A percentile compares a stretch with the other conserved stretches of the same genome.
Evolutionary conservation across 2,329 filamentous ascomycete genomes (phyloP).

Genomic region (Pseudocercospora fuligena): DNA sequence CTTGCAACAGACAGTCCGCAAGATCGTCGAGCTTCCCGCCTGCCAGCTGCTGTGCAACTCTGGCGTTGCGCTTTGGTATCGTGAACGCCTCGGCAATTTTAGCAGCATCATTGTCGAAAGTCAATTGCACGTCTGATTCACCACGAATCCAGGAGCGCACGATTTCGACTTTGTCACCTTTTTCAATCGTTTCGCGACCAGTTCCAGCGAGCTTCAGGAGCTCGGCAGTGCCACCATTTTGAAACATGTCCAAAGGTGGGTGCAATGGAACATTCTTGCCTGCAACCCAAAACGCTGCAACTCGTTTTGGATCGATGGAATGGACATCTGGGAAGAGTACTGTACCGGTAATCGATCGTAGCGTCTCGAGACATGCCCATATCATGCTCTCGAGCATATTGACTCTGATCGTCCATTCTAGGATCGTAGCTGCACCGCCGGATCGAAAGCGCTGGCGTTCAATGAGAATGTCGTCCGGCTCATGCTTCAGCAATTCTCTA

Average conservation of each 20-base stretch:
- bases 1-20: conserved; percentile 79
- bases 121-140: conserved; percentile 30
- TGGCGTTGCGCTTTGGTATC: conserved; percentile 21
- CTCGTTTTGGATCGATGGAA: conserved; percentile 59
- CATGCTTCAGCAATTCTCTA: conserved; percentile 54
- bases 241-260: conserved; percentile 19
- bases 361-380: conserved; percentile 68
- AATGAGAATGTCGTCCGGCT: conserved; percentile 73
- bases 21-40: conserved; percentile 76
- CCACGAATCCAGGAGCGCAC: conserved; percentile 59
- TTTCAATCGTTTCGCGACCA: conserved; percentile 47
- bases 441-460: conserved; percentile 69
- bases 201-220: conserved; percentile 15
- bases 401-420: conserved; percentile 82
- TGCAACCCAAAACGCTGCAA: conserved; percentile 61
- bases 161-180: conserved; percentile 68
- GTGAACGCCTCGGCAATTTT: conserved; percentile 44
- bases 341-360: conserved; percentile 48
- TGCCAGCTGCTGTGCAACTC: conserved; percentile 31
- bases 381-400: conserved; percentile 84
- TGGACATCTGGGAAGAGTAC: conserved; percentile 47
- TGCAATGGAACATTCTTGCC: conserved; percentile 5
- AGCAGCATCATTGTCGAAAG: conserved; percentile 43
- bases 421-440: conserved; percentile 66
- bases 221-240: conserved; percentile 13